Percentiles rank a stretch among this genome's conserved stretches.
Conservation (phyloP, 2,329 filamentous ascomycete genomes). For the Magnaporthiopsis rhizophila region DNA sequence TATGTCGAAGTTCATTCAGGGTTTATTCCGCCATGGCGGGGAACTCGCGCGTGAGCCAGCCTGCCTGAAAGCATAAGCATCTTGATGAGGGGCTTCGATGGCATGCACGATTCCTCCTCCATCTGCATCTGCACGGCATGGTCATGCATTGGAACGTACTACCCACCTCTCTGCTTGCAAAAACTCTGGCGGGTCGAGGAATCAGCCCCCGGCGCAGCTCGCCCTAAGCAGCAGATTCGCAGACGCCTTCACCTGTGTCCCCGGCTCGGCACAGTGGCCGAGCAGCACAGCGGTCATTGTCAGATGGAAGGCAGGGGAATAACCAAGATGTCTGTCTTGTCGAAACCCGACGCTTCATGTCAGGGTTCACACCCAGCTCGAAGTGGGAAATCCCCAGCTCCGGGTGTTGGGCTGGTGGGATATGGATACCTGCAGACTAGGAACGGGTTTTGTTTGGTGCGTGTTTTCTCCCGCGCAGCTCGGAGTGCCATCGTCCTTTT, state of each 20-base stretch:
- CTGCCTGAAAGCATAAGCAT: not conserved
- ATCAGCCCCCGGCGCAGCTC: not conserved
- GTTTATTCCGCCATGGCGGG: not conserved
- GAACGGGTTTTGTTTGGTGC: not conserved
- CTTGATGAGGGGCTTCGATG: not conserved
- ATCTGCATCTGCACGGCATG: not conserved
- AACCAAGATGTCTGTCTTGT: not conserved
- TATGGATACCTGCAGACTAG: not conserved
- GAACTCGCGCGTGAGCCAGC: not conserved
- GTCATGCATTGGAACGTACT: not conserved
- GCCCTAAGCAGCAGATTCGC: not conserved
- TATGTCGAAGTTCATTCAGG: not conserved
- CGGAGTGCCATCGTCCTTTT: not conserved
- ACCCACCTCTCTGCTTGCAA: not conserved
- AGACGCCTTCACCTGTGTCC: not conserved
- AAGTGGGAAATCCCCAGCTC: not conserved
- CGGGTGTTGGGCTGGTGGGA: not conserved
- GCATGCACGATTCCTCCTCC: not conserved
- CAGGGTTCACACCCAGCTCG: too few relatives aligned
- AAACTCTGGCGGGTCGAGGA: not conserved
- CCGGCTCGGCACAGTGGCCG: not conserved
- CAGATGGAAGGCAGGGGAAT: not conserved
- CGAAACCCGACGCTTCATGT: too few relatives aligned
- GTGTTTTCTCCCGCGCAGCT: not conserved
- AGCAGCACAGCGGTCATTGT: too few relatives aligned